These are phyloP conservation scores for Zalaria obscura DNA, from an alignment of 2,329 filamentous ascomycete species.

Conservation along the genomic window DNA sequence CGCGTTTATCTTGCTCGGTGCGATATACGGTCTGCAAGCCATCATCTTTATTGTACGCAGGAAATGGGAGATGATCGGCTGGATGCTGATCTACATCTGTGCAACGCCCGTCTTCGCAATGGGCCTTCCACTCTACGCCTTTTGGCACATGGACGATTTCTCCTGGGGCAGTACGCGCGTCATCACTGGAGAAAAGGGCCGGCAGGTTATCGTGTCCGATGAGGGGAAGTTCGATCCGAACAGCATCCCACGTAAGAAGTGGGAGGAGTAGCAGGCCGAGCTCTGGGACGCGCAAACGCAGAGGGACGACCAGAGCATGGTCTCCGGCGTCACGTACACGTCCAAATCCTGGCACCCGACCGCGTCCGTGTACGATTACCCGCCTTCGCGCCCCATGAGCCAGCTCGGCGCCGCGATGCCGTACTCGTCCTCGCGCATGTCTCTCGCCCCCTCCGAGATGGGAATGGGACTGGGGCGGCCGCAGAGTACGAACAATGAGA, in stretches of 20 bases:
- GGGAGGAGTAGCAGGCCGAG: conserved; percentile 97
- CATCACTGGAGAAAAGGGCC: conserved; percentile 83
- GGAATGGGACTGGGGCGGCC: conserved; percentile 6
- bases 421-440: conserved; percentile 52
- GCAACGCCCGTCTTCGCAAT: conserved; percentile 88
- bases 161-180: conserved; percentile 98
- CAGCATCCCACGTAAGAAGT: conserved; percentile 92
- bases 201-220: conserved; percentile 85
- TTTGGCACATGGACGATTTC: conserved; percentile 99
- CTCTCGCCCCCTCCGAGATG: conserved; percentile 50
- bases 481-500: conserved; percentile 32
- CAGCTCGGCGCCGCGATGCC: conserved; percentile 39
- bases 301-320: conserved; percentile 64
- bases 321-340: conserved; percentile 87
- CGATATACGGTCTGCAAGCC: conserved; percentile 94
- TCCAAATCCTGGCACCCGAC: conserved; percentile 58
- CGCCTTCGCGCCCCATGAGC: conserved; percentile 41
- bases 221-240: conserved; percentile 95
- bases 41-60: conserved; percentile 92
- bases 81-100: conserved; percentile 93
- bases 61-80: conserved; percentile 99
- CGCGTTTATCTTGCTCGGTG: conserved; percentile 78
- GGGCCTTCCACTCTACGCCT: conserved; percentile 79
- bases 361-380: conserved; percentile 44
- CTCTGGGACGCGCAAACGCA: conserved; percentile 94